Evolutionary conservation across 2,329 filamentous ascomycete species (phyloP), one percentile per base, ranked within the genome.

Genomic region (Botrytis fabae): DNA sequence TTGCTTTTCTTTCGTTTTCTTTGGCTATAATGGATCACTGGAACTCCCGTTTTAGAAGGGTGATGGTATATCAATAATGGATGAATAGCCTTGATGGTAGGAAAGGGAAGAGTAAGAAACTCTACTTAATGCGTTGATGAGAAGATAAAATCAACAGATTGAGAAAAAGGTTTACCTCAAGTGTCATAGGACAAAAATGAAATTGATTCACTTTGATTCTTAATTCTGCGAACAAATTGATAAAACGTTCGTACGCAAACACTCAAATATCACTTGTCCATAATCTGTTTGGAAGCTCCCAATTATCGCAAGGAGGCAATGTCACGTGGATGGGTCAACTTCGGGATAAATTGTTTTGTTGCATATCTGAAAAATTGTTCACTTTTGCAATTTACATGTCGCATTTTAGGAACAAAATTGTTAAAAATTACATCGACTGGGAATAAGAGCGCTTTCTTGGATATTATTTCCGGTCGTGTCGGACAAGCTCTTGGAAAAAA

Each of bases 1-100:
- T 42, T 68, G 35, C 65, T 32, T 57, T 59, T 42, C 35, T 54
- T 38, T 66, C 32, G 18, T 38, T 28, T 68, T 28, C 65, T 69
- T 59, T 69, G 65, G 65, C 65, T 69, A 69, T 8, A 20, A 42
- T 8, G 8, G 54, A 14, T 6, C 10, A 42, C 42, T 32, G 2
- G 20, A 46, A 46, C 10, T 28, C 18, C 35, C 8, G 4, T 35
- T 14, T 40, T 22, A 22, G n/a, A 22, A 25, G 32, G 18, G 6
- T 32, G 38, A 32, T 44, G 48, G 48, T 59, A 57, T 16, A 69
- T 38, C 28, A 42, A 42, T 68, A 22, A 32, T 57, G 65, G 40
- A 59, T 25, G 46, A 32, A 5, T 44, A 18, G 3, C 9, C n/a
- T 7, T 69, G 38, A 44, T 69, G 38, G 10, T 6, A 10, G 63